These are phyloP conservation scores for Heimioporus sp. DNA, from an alignment of 768 basidiomycete species.

Conservation along the genomic window DNA sequence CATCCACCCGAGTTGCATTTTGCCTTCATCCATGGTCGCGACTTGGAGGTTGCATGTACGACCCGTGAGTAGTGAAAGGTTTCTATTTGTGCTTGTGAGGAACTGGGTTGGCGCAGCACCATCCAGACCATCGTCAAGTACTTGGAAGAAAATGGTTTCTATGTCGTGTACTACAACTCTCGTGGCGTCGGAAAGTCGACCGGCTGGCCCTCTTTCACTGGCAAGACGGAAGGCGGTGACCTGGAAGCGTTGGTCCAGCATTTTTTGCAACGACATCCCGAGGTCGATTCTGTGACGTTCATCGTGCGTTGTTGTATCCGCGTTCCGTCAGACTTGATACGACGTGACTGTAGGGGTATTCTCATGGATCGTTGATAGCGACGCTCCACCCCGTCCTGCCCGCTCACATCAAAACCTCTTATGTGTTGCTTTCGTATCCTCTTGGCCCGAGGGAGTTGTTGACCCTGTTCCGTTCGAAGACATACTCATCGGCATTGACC, in stretches of 20 bases:
- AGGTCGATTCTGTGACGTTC: constrained; percentile 53
- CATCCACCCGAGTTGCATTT: constrained; percentile 52
- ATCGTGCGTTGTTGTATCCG: constrained; percentile 44
- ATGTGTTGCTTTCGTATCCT: constrained; percentile 77
- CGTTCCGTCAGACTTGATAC: constrained; percentile 6
- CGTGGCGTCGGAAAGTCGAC: constrained; percentile 74
- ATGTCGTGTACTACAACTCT: constrained; percentile 72
- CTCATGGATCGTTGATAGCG: constrained; percentile 72
- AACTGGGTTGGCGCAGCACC: constrained; percentile 10
- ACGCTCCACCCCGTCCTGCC: constrained; percentile 60
- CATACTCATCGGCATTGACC: constrained; percentile 52
- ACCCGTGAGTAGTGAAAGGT: constrained; percentile 54
- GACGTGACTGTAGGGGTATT: constrained; percentile 59
- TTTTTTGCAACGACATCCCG: constrained; percentile 41
- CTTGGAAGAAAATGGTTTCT: constrained; percentile 46
- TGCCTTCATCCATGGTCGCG: constrained; percentile 86
- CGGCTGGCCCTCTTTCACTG: constrained; percentile 73
- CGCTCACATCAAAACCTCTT: constrained; percentile 51
- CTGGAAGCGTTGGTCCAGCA: constrained; percentile 60
- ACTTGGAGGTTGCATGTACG: constrained; percentile 73
- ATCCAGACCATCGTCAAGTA: constrained; percentile 46
- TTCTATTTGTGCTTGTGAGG: neutral
- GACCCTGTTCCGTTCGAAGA: constrained; percentile 61
- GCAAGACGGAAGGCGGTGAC: constrained; percentile 67
- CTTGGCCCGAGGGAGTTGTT: constrained; percentile 63